A percentile compares a stretch with the other conserved stretches of the same genome.
phyloP scores from a whole-genome alignment of 1,284 basidiomycete genomes.

The Ceratobasidium theobromae region DNA sequence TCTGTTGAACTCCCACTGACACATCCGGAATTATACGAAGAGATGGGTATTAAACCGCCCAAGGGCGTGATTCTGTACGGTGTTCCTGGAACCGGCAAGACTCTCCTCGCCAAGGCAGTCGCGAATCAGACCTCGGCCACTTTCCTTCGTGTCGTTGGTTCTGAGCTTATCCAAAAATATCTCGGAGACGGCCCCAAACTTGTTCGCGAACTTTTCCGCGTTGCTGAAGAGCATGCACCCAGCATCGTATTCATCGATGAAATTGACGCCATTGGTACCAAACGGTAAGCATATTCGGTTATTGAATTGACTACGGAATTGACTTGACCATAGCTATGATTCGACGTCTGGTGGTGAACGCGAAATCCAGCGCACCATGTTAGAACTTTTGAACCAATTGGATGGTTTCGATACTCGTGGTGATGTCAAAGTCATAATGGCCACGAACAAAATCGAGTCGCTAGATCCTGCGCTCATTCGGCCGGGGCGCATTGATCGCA shows the following conservation, averaged over 20 bases:
- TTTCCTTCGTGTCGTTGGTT: constrained; percentile 96
- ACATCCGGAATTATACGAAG: constrained; percentile 98
- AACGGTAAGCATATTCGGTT: constrained; percentile 62
- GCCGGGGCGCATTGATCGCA: constrained; percentile 97
- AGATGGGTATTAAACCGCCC: constrained; percentile 99
- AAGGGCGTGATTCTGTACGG: constrained; percentile 99
- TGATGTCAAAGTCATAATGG: constrained; percentile 97
- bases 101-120: constrained; percentile 95
- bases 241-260: constrained; percentile 99
- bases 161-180: constrained; percentile 98
- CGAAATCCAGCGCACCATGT: constrained; percentile 99
- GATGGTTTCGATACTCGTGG: constrained; percentile 99
- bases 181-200: constrained; percentile 99
- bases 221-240: constrained; percentile 96
- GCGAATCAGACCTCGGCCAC: constrained; percentile 99
- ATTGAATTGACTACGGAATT: not conserved
- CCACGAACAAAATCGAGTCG: constrained; percentile 84
- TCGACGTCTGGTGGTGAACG: constrained; percentile 97
- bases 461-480: constrained; percentile 93
- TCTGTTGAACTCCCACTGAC: constrained; percentile 97
- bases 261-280: constrained; percentile 98
- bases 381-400: constrained; percentile 96
- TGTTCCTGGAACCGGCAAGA: constrained; percentile 98
- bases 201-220: constrained; percentile 94
- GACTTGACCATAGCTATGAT: constrained; percentile 67